A percentile compares a stretch with the other conserved stretches of the same genome.
phyloP scores from a whole-genome alignment of 1,284 basidiomycete genomes.

The Ustilago hordei region DNA sequence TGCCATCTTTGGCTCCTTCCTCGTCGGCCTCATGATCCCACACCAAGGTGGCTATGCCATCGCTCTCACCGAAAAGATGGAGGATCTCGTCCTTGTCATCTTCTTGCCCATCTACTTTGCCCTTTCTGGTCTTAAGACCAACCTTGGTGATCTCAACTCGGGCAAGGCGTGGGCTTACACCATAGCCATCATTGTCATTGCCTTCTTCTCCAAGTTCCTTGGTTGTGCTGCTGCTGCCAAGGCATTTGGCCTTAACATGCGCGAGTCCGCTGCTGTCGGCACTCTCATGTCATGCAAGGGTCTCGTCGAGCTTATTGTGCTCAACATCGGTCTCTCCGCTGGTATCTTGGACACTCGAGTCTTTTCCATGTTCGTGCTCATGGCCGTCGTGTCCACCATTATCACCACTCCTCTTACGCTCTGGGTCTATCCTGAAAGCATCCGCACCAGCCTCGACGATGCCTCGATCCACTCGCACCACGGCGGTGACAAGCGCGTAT shows the following conservation, averaged over 20 bases:
- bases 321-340: conserved; percentile 86
- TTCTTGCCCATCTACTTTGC: conserved; percentile 89
- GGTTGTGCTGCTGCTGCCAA: conserved; percentile 75
- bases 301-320: conserved; percentile 80
- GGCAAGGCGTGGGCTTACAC: conserved; percentile 84
- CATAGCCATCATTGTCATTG: conserved; percentile 82
- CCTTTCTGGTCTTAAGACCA: conserved; percentile 83
- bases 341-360: conserved; percentile 79
- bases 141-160: conserved; percentile 75
- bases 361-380: conserved; percentile 88
- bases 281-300: conserved; percentile 94
- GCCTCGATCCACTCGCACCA: conserved; percentile 35
- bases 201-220: conserved; percentile 80
- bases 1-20: conserved; percentile 85
- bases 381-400: conserved; percentile 86
- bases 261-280: conserved; percentile 87
- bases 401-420: conserved; percentile 88
- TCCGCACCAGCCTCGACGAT: conserved; percentile 47
- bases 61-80: conserved; percentile 74
- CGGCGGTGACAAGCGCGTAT: conserved; percentile 21
- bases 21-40: conserved; percentile 88
- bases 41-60: conserved; percentile 83
- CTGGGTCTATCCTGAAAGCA: conserved; percentile 77
- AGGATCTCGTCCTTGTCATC: conserved; percentile 71
- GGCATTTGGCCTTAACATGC: conserved; percentile 77